Base-by-base conservation (phyloP, 352 stramenopile species). In the Phytophthora sp. region DNA sequence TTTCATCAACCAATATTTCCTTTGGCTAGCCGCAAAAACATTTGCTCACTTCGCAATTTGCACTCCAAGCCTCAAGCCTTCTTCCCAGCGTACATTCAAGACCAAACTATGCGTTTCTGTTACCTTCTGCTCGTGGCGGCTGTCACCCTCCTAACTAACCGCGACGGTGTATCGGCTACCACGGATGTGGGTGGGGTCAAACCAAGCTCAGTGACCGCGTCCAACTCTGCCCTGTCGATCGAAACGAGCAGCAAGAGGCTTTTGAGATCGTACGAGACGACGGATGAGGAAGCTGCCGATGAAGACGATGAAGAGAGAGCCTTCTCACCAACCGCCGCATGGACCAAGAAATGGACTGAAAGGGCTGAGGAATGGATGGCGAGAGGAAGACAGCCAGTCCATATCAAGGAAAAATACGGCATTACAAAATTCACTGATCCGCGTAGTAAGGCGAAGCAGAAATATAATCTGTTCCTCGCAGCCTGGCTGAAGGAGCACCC, bases 401-500 rank as follows among this genome's bases (percentile, higher is more conserved):
- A 23, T 15, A 50, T 50, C 8, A 35, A 24, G 24, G 3, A 37
- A 2, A 20, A 39, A 12, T n/a, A 20, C 34, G 34, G 34, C 15
- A 2, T 6, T n/a, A n/a, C 17, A 6, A 50, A 50, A 11, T 34
- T 38, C 0, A 23, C 44, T 4, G 27, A 13, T 17, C 3, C 20
- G 27, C n/a, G 10, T 18, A 31, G 26, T 35, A 52, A 52, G 27
- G 11, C 31, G 24, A 34, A n/a, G 27, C 4, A 20, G 5, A 51
- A 50, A 18, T 52, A 52, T 18, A 18, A 38, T 8, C 17, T 52
- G 44, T 52, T 52, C 44, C 13, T 38, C 24, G 44, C 44, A 9
- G 44, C 27, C 12, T 52, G 15, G 12, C 24, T 35, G 26, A 52
- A 18, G 27, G 13, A 18, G 27, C 12, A 52, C 27, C 44, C 27